Base-by-base conservation (phyloP, 2,329 filamentous ascomycete species). In the Phialophora tarda region DNA sequence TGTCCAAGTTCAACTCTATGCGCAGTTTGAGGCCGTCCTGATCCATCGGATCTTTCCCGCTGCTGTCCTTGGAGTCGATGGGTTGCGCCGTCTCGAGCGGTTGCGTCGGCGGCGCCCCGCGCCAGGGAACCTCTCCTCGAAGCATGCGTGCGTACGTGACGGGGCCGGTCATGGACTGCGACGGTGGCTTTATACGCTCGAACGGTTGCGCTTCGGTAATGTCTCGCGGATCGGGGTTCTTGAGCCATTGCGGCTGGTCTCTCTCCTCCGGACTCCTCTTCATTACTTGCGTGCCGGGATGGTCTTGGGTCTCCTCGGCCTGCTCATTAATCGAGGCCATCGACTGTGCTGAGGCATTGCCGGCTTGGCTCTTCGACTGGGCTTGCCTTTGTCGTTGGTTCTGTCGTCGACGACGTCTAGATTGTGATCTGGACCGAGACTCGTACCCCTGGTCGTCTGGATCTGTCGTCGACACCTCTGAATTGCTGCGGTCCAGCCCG, bases 1-100 rank as follows among this genome's bases (percentile, higher is more conserved):
- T 85, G 71, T 95, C 91, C 64, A 95, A 82, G 78, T 93, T 93
- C 63, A 92, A 81, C 75, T 93, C 91, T 24, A 95, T 80, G 44
- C 88, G 85, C 75, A 93, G 78, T 76, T 88, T 88, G 75, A 92
- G 78, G 34, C 59, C 59, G 50, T 79, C 75, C 74, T 83, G 82
- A 72, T 78, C 76, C 73, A 73, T 76, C 72, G 73, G 73, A 62
- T 72, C 76, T 63, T 71, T 76, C 3, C 77, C 56, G 0, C 76
- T 77, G 1, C 77, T 77, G n/a, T 82, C 82, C 63, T 84, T 82
- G 0, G 80, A 77, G 4, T 79, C 79, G 24, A 78, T 80, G 61
- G 79, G 78, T 71, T 80, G 77, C 4, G 74, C 73, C 28, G 70
- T 74, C 44, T 74, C 71, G 11, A 80, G 75, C 12, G 80, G 79